Evolutionary conservation across 352 stramenopile genomes (phyloP).

Genomic region (Phytophthora tentaculata): DNA sequence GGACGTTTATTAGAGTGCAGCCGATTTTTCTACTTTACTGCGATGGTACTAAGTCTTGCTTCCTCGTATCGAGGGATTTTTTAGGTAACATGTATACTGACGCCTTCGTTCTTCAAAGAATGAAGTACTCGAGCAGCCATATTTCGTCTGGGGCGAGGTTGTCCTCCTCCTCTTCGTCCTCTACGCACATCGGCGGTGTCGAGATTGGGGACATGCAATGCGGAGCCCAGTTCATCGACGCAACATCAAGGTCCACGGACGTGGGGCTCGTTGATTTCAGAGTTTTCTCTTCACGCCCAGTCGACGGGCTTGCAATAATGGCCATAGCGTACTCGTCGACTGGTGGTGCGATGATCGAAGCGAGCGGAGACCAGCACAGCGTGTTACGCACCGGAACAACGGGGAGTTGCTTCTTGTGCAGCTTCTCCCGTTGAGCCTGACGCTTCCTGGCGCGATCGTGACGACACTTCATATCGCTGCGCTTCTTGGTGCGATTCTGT

Average conservation of each 20-base stretch:
- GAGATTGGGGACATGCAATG: slow-evolving; percentile 13
- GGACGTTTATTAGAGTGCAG: slow-evolving; percentile 24
- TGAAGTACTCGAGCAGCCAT: slow-evolving; percentile 78
- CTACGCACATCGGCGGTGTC: not conserved
- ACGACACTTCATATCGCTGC: slow-evolving; percentile 83
- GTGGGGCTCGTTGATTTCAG: slow-evolving; percentile 37
- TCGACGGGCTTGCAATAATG: slow-evolving; percentile 1
- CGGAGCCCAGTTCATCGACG: slow-evolving; percentile 16
- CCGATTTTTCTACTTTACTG: slow-evolving; percentile 8
- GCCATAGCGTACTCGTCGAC: slow-evolving; percentile 13
- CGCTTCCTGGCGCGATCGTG: slow-evolving; percentile 71
- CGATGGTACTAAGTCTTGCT: slow-evolving; percentile 9
- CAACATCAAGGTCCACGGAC: slow-evolving; percentile 32
- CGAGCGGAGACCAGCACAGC: slow-evolving; percentile 15
- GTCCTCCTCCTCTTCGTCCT: not conserved
- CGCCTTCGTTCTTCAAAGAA: slow-evolving; percentile 44
- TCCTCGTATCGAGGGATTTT: slow-evolving; percentile 9
- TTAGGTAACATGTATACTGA: slow-evolving; percentile 17
- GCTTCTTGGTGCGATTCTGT: slow-evolving; percentile 89
- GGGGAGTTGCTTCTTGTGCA: slow-evolving; percentile 21
- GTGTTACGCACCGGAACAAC: not conserved
- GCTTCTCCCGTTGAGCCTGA: slow-evolving; percentile 37
- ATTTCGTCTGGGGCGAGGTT: slow-evolving; percentile 52
- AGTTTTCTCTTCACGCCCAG: slow-evolving; percentile 10
- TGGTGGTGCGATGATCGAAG: slow-evolving; percentile 19